A percentile compares a stretch with the other conserved stretches of the same genome.
These are phyloP conservation scores for Colletotrichum neosansevieriae DNA, from an alignment of 2,329 filamentous ascomycete genomes.

Conservation along the genomic window DNA sequence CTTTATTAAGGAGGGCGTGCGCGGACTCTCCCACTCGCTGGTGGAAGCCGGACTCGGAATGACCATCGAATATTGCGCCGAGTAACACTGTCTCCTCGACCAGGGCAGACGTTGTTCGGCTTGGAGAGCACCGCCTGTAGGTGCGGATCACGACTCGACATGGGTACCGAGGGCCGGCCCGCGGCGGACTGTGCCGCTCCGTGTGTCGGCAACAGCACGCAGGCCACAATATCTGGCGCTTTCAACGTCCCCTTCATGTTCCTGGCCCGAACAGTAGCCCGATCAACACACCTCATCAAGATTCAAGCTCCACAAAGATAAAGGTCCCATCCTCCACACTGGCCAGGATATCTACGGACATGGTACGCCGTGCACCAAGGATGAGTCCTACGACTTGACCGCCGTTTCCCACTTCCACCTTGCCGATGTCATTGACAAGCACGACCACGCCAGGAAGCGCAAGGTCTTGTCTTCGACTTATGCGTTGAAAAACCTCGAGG, in stretches of 20 bases:
- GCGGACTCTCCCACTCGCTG: no score
- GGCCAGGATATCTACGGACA: slow-evolving; percentile 64
- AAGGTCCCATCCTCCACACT: slow-evolving; percentile 56
- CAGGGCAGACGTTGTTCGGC: no score
- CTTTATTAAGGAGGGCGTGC: no score
- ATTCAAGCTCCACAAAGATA: slow-evolving; percentile 57
- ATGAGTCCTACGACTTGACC: slow-evolving; percentile 57
- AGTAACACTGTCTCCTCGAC: no score
- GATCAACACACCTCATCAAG: slow-evolving; percentile 56
- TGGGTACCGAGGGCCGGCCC: no score
- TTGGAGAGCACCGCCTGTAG: no score
- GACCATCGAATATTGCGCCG: no score
- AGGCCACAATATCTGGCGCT: no score
- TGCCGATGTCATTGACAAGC: slow-evolving; percentile 64
- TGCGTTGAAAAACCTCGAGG: slow-evolving; percentile 65
- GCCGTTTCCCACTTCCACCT: slow-evolving; percentile 64
- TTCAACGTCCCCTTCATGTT: slow-evolving; percentile 61
- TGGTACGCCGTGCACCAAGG: slow-evolving; percentile 63
- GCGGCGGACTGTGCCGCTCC: no score
- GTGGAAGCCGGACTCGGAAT: no score
- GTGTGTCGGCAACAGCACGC: no score
- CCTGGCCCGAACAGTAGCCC: slow-evolving; percentile 56
- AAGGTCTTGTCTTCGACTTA: slow-evolving; percentile 64
- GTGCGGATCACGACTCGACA: no score
- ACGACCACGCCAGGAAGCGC: slow-evolving; percentile 64